Evolutionary conservation across 106 monocot species (phyloP), one percentile per base, ranked within the genome.

Genomic region (Narthecium ossifragum): DNA sequence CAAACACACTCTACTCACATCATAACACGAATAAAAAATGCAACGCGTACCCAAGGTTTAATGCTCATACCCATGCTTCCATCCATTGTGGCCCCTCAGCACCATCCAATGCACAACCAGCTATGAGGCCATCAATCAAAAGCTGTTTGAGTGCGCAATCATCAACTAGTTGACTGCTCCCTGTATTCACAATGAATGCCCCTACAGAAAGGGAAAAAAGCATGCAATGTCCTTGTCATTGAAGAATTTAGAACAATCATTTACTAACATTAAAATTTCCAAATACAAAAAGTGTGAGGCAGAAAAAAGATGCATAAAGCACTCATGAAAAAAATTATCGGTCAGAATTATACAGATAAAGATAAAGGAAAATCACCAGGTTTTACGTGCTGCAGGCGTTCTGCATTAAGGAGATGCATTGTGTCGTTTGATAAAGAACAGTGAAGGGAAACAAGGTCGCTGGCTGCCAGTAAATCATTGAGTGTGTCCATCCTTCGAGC

Each of bases 11-110:
- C n/a, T n/a, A n/a, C n/a, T 34, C 17, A 41, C 31, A 32, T 23
- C 14, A 20, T 39, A 28, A 24, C 12, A 57, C 23, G 2, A n/a
- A 40, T 12, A 11, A 75, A 60, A 34, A 37, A 22, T 46, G 63
- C 64, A 59, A 63, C 49, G 38, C 78, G 66, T 74, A 75, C 71
- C 69, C 73, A 37, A 73, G 72, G 32, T 63, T 54, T 80, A 71
- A 77, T 80, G 74, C 64, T 55, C 80, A 82, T 93, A 96, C 94
- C 94, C 94, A 96, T 80, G 96, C 96, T 84, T 96, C 96, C 96
- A 96, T 96, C 96, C 96, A 96, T 40, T 96, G 96, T 51, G 90
- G 96, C 20, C 86, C 96, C 49, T 96, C 96, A 65, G 84, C 96
- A 54, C 96, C 96, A 81, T 96, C 90, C 53, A 96, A 69, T 46